phyloP scores from a whole-genome alignment of 2,329 filamentous ascomycete species.

The Leptodontidium sp. region DNA sequence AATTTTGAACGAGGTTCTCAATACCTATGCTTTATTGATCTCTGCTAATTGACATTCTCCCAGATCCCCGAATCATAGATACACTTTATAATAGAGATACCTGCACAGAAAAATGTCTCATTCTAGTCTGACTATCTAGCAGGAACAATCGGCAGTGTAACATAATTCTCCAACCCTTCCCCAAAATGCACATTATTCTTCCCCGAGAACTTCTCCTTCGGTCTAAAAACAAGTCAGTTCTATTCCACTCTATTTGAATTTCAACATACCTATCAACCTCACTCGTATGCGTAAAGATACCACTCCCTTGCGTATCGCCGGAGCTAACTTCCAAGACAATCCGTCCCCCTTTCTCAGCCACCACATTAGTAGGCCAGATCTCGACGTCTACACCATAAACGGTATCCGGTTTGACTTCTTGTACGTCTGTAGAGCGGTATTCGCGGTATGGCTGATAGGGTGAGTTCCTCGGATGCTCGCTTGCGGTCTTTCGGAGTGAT shows the following conservation, averaged over 20 bases:
- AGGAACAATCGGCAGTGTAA: slow-evolving; percentile 62
- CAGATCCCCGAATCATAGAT: background rate
- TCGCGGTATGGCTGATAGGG: slow-evolving; percentile 64
- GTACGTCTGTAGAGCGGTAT: slow-evolving; percentile 64
- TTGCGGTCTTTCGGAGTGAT: slow-evolving; percentile 62
- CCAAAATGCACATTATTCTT: slow-evolving; percentile 63
- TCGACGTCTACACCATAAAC: slow-evolving; percentile 69
- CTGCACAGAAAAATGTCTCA: background rate
- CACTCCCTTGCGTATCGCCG: slow-evolving; percentile 67
- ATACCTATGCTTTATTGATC: no score
- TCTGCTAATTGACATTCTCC: no score
- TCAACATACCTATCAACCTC: slow-evolving; percentile 39
- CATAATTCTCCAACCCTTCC: slow-evolving; percentile 56
- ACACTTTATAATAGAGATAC: background rate
- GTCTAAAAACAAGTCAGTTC: slow-evolving; percentile 39
- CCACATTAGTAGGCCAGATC: slow-evolving; percentile 70
- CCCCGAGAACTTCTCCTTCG: slow-evolving; percentile 54
- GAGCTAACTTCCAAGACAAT: slow-evolving; percentile 63
- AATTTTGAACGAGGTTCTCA: no score
- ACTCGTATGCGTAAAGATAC: slow-evolving; percentile 62
- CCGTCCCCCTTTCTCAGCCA: slow-evolving; percentile 59
- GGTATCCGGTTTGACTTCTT: slow-evolving; percentile 60
- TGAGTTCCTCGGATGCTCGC: slow-evolving; percentile 58
- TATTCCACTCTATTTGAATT: background rate
- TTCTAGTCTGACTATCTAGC: background rate